A percentile compares a stretch with the other conserved stretches of the same genome.
These are phyloP conservation scores for Ostreobium quekettii DNA, from an alignment of 139 green algal genomes.

Conservation along the genomic window DNA sequence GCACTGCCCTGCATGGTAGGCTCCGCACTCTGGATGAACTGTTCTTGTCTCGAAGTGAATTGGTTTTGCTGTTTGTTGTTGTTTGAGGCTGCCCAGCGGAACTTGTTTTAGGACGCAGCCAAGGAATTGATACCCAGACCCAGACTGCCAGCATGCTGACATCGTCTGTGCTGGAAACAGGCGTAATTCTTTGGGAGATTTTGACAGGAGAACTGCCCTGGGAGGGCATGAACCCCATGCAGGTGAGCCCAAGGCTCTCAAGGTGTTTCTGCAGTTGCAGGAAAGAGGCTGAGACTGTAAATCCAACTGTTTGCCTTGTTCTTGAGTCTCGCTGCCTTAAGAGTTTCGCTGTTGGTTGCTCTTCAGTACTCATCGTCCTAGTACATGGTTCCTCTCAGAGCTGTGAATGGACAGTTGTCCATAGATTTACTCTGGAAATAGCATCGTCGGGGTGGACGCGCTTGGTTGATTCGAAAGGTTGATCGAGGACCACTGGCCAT, in stretches of 20 bases:
- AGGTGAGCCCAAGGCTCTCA: slow-evolving; percentile 27
- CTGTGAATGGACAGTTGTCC: too few relatives aligned
- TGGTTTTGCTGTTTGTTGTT: neutral
- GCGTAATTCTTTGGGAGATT: slow-evolving; percentile 65
- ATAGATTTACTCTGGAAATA: too few relatives aligned
- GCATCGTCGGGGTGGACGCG: too few relatives aligned
- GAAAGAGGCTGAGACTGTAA: neutral
- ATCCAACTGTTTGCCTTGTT: too few relatives aligned
- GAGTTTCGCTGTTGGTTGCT: too few relatives aligned
- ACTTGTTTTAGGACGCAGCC: neutral
- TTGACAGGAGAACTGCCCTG: slow-evolving; percentile 62
- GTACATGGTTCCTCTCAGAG: too few relatives aligned
- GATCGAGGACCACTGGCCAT: too few relatives aligned
- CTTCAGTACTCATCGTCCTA: too few relatives aligned
- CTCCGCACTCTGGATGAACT: slow-evolving; percentile 32
- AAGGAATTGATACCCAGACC: slow-evolving; percentile 38
- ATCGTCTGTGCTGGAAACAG: too few relatives aligned
- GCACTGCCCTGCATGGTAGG: slow-evolving; percentile 37
- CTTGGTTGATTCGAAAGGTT: too few relatives aligned
- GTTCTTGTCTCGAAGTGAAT: slow-evolving; percentile 16
- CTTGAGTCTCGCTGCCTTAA: too few relatives aligned
- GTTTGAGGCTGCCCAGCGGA: neutral
- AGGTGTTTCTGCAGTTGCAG: neutral
- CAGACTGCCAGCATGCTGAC: too few relatives aligned
- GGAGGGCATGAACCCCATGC: slow-evolving; percentile 59